phyloP scores from a whole-genome alignment of 2,329 filamentous ascomycete species.

The Stemphylium beticola region DNA sequence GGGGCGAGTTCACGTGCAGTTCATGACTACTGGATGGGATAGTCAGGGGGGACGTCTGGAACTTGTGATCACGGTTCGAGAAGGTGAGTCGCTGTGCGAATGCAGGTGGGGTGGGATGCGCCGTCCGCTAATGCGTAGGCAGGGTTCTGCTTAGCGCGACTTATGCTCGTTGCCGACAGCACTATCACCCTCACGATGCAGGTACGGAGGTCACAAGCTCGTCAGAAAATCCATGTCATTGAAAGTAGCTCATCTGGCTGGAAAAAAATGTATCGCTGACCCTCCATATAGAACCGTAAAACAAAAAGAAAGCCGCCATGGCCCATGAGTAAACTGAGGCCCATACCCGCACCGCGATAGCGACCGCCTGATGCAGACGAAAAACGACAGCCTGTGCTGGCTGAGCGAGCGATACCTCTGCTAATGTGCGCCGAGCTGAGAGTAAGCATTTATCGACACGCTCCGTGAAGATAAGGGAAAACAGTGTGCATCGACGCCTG shows the following conservation, averaged over 20 bases:
- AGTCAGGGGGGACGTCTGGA: not conserved
- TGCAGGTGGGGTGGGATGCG: constrained; percentile 19
- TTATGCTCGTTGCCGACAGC: not conserved
- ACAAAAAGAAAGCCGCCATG: constrained; percentile 13
- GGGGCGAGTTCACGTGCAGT: constrained; percentile 21
- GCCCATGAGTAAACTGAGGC: constrained; percentile 12
- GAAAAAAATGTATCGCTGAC: constrained; percentile 15
- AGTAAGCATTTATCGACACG: constrained; percentile 10
- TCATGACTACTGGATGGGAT: constrained; percentile 19
- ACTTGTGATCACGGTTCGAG: constrained; percentile 8
- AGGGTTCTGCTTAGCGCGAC: constrained; percentile 9
- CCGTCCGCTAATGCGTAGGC: constrained; percentile 22
- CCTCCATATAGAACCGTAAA: not conserved
- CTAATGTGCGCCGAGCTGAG: constrained; percentile 27
- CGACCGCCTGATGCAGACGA: constrained; percentile 20
- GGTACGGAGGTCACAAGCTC: not conserved
- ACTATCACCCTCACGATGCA: not conserved
- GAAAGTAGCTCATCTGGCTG: constrained; percentile 3
- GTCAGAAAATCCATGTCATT: constrained; percentile 17
- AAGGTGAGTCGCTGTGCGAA: constrained; percentile 11
- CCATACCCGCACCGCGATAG: constrained; percentile 20
- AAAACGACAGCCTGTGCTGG: constrained; percentile 16
- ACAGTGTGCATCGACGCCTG: not conserved
- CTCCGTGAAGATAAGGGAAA: constrained; percentile 4
- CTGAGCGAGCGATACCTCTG: constrained; percentile 31